phyloP scores from a whole-genome alignment of 2,329 filamentous ascomycete genomes.

The Exserohilum turcica region DNA sequence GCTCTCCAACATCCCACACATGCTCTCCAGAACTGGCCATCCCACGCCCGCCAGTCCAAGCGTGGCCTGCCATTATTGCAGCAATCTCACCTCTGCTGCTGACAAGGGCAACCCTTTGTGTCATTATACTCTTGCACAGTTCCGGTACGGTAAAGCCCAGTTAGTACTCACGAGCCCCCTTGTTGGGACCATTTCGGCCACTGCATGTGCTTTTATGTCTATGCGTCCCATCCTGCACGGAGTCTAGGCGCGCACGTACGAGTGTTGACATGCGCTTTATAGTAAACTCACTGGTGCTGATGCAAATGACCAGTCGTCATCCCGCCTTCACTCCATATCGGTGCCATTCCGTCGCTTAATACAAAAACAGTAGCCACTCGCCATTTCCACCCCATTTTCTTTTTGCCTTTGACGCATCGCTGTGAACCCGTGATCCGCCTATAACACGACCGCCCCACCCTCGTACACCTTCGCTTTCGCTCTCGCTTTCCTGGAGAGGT shows the following conservation, averaged over 20 bases:
- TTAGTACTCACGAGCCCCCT: neutral
- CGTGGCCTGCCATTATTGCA: neutral
- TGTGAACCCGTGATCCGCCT: neutral
- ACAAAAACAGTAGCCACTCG: neutral
- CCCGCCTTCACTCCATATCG: neutral
- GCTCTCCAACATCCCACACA: slow-evolving; percentile 16
- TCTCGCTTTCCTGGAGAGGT: too few relatives aligned
- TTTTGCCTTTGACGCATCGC: neutral
- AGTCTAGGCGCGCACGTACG: slow-evolving; percentile 2
- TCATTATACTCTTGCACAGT: neutral
- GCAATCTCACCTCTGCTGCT: neutral
- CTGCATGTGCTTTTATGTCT: neutral
- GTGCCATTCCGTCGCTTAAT: neutral
- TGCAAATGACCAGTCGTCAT: neutral
- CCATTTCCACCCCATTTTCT: neutral
- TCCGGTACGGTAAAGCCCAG: neutral
- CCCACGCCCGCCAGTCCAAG: neutral
- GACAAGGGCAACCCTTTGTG: neutral
- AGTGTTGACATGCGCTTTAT: slow-evolving; percentile 1
- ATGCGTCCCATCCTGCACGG: slow-evolving; percentile 1
- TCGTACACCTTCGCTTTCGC: neutral
- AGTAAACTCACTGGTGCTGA: neutral
- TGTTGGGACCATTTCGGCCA: neutral
- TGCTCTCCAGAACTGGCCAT: slow-evolving; percentile 9
- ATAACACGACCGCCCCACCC: neutral